Conservation (phyloP, 2,329 filamentous ascomycete genomes). For the Chaetomiaceae sp. region DNA sequence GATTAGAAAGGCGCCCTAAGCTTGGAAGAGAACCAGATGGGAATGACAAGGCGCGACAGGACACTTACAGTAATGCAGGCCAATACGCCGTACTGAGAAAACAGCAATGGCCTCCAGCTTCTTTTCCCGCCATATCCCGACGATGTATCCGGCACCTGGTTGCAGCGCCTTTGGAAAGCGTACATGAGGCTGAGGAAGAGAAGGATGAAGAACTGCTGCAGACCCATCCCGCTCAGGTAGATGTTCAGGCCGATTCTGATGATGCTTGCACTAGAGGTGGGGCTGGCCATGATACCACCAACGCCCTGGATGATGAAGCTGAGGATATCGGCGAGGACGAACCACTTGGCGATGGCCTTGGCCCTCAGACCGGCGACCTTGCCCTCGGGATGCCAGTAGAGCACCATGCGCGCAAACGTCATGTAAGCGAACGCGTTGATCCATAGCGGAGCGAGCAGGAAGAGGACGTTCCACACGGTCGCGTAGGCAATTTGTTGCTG, state of each 20-base stretch:
- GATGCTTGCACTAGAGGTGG: constrained; percentile 22
- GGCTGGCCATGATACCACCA: constrained; percentile 35
- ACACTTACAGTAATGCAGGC: constrained; percentile 36
- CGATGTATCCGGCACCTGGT: too few relatives aligned
- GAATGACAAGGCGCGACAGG: too few relatives aligned
- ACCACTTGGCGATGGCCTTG: constrained; percentile 39
- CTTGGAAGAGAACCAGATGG: background rate
- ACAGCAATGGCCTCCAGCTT: constrained; percentile 33
- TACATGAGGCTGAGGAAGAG: constrained; percentile 34
- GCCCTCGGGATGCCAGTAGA: constrained; percentile 35
- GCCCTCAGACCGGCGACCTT: constrained; percentile 30
- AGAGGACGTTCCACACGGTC: constrained; percentile 33
- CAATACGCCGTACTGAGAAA: constrained; percentile 32
- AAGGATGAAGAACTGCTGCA: constrained; percentile 36
- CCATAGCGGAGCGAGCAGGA: constrained; percentile 41
- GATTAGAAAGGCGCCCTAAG: too few relatives aligned
- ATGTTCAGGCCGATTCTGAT: constrained; percentile 35
- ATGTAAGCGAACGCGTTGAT: constrained; percentile 44
- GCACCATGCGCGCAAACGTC: constrained; percentile 38
- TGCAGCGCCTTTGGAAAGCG: constrained; percentile 32
- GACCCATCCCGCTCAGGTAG: constrained; percentile 36
- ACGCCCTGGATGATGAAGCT: constrained; percentile 43
- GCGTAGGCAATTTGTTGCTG: constrained; percentile 35
- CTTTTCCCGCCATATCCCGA: constrained; percentile 22
- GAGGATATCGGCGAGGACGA: constrained; percentile 44